A percentile compares a stretch with the other conserved stretches of the same genome.
Evolutionary conservation across 768 basidiomycete species (phyloP).

Genomic region (Leccinellum luteum): DNA sequence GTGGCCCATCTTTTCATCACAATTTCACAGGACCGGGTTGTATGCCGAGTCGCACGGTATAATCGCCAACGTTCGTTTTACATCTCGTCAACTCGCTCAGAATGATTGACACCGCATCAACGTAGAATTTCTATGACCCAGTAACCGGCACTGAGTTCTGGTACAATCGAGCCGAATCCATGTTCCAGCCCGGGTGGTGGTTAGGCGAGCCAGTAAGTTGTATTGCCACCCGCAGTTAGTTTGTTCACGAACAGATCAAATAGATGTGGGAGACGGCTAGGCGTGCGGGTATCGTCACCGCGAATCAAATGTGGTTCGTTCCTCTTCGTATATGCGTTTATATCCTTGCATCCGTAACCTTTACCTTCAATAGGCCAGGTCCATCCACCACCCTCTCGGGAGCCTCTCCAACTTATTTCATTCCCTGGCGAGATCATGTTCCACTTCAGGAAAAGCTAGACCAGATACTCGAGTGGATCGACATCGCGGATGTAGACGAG

Average conservation of each 20-base stretch:
- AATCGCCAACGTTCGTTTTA: constrained; percentile 68
- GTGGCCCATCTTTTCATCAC: background rate
- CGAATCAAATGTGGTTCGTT: constrained; percentile 89
- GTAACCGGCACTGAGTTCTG: constrained; percentile 57
- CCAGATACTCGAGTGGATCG: constrained; percentile 80
- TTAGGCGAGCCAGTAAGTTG: constrained; percentile 80
- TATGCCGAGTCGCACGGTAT: constrained; percentile 91
- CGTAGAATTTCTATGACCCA: constrained; percentile 87
- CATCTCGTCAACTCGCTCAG: background rate
- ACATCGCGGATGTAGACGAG: constrained; percentile 58
- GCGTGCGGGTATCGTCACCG: constrained; percentile 69
- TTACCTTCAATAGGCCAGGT: constrained; percentile 60
- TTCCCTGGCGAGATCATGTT: constrained; percentile 67
- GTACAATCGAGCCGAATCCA: constrained; percentile 61
- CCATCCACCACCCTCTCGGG: constrained; percentile 71
- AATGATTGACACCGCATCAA: background rate
- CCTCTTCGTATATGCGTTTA: background rate
- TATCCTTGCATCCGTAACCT: background rate
- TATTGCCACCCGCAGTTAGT: background rate
- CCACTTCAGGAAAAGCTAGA: constrained; percentile 68
- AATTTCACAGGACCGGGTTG: constrained; percentile 74
- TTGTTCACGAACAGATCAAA: background rate
- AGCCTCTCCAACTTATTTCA: constrained; percentile 64
- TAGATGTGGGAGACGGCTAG: constrained; percentile 91
- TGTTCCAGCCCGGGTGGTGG: constrained; percentile 80